Base-by-base conservation (phyloP, 805 yeast species). In the Ogataea polymorpha region DNA sequence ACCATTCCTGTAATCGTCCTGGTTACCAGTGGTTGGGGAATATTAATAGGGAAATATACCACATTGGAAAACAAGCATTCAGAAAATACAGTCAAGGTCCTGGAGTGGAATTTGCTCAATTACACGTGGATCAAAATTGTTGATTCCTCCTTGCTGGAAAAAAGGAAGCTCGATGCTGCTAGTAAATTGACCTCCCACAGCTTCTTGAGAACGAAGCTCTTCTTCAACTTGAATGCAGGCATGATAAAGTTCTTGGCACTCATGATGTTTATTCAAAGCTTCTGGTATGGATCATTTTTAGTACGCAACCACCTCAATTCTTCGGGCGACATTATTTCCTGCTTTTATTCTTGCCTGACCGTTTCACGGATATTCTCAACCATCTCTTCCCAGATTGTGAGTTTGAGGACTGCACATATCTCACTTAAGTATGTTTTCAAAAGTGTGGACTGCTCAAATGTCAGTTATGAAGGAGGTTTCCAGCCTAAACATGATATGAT, bases 211-310 rank as follows among this genome's bases (percentile, higher is more conserved):
- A 54, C 71, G 30, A 68, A 77, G n/a, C 54, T 77, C 18, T 72
- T 69, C 12, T 63, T 77, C 5, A 66, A 80, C 10, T 54, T 74
- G 0, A 89, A 87, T 55, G 59, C 74, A 16, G 82, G 85, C 0
- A 31, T 75, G 0, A 61, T 82, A 37, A 75, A 82, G 51, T 63
- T 75, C 17, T 50, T 90, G 4, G 72, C 82, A 0, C 66, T 87
- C 27, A 58, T 80, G 56, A 81, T 89, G 80, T 89, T 91, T 67
- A 85, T 90, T 3, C 96, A 87, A 61, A 95, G 91, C 0, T 86
- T 93, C 53, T 89, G 95, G 87, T 91, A 83, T 64, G 99, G 98
- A 1, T 75, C 82, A 21, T 70, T 70, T 32, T 72, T 86, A 68
- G 81, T 88, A 3, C 61, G 63, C 25, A 60, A 63, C 5, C 77